Conservation (phyloP, 768 basidiomycete genomes). For the Chiua virens region DNA sequence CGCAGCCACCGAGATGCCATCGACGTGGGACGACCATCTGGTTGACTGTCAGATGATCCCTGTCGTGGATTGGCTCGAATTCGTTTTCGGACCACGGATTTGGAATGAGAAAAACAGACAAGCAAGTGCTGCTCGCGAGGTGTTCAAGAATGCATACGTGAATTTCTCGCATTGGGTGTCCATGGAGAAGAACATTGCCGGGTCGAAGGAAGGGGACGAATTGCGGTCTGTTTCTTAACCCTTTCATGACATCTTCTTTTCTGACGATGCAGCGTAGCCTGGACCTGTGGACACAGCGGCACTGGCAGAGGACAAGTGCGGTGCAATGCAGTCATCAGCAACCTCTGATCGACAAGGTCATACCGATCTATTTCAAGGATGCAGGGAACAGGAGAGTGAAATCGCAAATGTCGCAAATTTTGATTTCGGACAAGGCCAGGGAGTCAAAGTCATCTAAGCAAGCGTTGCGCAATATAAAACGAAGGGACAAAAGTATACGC, state of each 20-base stretch:
- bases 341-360: constrained; percentile 10
- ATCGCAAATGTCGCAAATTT: constrained; percentile 10
- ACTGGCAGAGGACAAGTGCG: constrained; percentile 15
- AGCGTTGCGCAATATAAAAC: neutral
- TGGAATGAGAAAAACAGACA: neutral
- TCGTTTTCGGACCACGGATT: constrained; percentile 4
- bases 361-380: constrained; percentile 12
- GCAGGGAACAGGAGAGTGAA: too few relatives aligned
- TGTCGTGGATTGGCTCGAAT: constrained; percentile 11
- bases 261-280: neutral
- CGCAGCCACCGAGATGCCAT: neutral
- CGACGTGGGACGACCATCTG: constrained; percentile 4
- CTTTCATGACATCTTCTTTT: neutral
- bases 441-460: neutral
- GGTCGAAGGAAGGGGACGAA: neutral
- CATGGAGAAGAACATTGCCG: constrained; percentile 10
- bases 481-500: neutral
- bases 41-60: constrained; percentile 13
- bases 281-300: neutral
- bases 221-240: too few relatives aligned
- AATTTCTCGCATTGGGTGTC: constrained; percentile 16
- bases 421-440: constrained; percentile 19
- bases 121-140: neutral
- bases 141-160: constrained; percentile 9
- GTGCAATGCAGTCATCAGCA: constrained; percentile 18